Evolutionary conservation across 2,329 filamentous ascomycete species (phyloP), one percentile per base, ranked within the genome.

Genomic region (Capronia americana): DNA sequence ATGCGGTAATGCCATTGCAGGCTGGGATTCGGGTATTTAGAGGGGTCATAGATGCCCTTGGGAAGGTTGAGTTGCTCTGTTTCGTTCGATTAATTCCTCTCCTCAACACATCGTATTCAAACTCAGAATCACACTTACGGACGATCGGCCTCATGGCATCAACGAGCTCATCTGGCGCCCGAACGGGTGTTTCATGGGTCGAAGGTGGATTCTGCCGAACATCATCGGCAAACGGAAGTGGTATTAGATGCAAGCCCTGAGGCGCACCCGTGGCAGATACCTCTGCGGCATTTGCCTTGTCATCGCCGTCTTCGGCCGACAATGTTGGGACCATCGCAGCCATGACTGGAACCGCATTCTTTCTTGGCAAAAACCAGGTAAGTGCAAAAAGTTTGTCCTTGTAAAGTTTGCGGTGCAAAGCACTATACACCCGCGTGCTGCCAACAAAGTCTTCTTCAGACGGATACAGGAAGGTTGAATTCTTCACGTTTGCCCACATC

Each of bases 1-100:
- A 99, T 96, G 68, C 88, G 90, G 82, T 98, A 99, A 80, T 98
- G 95, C 93, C 94, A 99, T 79, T 99, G 95, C 26, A 99, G 83
- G 8, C 91, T 86, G 75, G 93, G 93, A 69, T 99, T 99, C 0
- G 95, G 92, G 74, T 97, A 98, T 74, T 90, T 95, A 1, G 83
- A 82, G 0, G 94, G 93, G 71, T 96, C 90, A 75, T 96, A 99
- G 34, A 86, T 83, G 5, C 86, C 93, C 74, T 92, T 93, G 0
- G 95, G 95, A 7, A 99, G 86, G 75, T 97, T 92, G 0, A 97
- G 82, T 71, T 96, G 92, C 75, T 95, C 71, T 71, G 28, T 30
- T 32, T 38, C 34, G n/a, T 30, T 17, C n/a, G 11, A 38, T 67
- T 17, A 66, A 60, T 17, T 61, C 28, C 53, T 30, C 14, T 50